Evolutionary conservation across 2,329 filamentous ascomycete genomes (phyloP), one percentile per base, ranked within the genome.

Genomic region (Pseudofabraea citricarpa): DNA sequence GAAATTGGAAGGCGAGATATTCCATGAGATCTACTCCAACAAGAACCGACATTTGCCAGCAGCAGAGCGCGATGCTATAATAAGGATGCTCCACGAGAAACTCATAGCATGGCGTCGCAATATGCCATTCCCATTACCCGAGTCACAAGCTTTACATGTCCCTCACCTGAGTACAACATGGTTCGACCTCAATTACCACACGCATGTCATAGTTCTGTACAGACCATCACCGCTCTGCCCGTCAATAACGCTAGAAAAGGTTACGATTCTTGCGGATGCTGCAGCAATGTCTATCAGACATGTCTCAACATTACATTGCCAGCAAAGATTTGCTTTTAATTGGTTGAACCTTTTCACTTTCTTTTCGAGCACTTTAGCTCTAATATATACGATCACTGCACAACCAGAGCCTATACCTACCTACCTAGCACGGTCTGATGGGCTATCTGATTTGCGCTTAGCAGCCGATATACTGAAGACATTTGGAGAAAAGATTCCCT

Each of bases 121-220:
- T 43, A 70, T 69, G 66, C 68, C 67, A 0, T 71, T 70, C 39
- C 68, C 68, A 1, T 51, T 71, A 1, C 66, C 67, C 0, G 63
- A 68, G 19, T 45, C 62, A 18, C 55, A 63, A 49, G 58, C 56
- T 5, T n/a, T 22, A 6, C 57, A 57, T 8, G 68, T 73, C 1
- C 69, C 69, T 2, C 70, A 72, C 43, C 54, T 71, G 3, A 65
- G 54, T 31, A 68, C 60, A 6, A 64, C 55, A 43, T 73, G 69
- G 70, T 72, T 67, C 48, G 69, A 72, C 42, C 64, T 71, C 35
- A 73, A 73, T 51, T 72, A 69, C 50, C 71, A 72, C 48, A 69
- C 63, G 0, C 69, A 73, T 38, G 52, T 71, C 1, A 64, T 64
- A 10, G 64, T 69, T 55, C 54, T 73, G 3, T 72, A 72, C 49